These are phyloP conservation scores for Leishmania braziliensis DNA, from an alignment of 208 protist genomes.

Conservation along the genomic window DNA sequence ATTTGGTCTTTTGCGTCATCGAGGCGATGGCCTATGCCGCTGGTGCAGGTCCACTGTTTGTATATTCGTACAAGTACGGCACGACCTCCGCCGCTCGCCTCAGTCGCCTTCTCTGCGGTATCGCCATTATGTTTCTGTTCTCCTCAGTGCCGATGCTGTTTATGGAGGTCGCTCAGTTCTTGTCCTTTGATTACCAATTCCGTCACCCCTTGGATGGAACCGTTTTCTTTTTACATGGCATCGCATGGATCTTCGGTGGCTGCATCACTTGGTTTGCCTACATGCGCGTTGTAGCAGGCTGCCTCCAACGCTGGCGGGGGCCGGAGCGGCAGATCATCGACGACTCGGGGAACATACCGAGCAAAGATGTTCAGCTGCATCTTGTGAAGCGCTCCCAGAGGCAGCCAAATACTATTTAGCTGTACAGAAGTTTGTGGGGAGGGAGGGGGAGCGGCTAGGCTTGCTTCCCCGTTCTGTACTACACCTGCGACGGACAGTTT, in stretches of 20 bases:
- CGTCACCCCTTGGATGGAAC: constrained; percentile 47
- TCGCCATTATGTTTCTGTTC: constrained; percentile 63
- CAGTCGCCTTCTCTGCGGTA: constrained; percentile 43
- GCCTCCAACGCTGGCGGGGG: constrained; percentile 53
- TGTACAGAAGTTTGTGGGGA: background rate
- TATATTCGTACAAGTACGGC: constrained; percentile 89
- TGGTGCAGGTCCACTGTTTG: constrained; percentile 61
- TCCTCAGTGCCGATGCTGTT: constrained; percentile 66
- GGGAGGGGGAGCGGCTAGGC: background rate
- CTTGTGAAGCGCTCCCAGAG: constrained; percentile 10
- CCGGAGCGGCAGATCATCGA: constrained; percentile 67
- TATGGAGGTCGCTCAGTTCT: constrained; percentile 50
- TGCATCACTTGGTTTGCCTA: constrained; percentile 71
- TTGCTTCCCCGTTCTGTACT: constrained; percentile 10
- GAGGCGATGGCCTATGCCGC: constrained; percentile 45
- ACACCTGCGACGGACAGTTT: background rate
- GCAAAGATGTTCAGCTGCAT: constrained; percentile 22
- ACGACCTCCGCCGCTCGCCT: constrained; percentile 30
- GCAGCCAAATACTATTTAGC: constrained; percentile 29
- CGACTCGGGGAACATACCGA: constrained; percentile 33
- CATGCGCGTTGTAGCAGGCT: constrained; percentile 42
- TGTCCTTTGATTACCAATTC: constrained; percentile 22
- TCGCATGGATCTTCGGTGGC: constrained; percentile 43
- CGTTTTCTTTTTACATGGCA: constrained; percentile 53
- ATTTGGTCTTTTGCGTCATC: constrained; percentile 69